Conservation (phyloP, 108 stramenopile species). For the Aurantiochytrium sp. region DNA sequence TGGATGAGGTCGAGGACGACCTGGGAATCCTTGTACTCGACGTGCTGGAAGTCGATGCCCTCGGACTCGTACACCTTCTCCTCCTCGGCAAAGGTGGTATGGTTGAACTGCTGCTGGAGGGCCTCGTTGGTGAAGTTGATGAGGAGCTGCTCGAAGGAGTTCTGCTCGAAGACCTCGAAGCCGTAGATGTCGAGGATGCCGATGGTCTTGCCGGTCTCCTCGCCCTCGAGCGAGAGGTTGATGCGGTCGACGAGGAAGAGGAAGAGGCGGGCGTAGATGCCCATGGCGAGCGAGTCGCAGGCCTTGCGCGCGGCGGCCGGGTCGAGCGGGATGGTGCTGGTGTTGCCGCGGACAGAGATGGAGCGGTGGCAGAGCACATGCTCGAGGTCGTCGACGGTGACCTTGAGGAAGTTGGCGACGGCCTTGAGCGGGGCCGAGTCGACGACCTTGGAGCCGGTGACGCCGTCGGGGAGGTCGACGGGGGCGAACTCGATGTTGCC, state of each 20-base stretch:
- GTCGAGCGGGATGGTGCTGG: constrained; percentile 42
- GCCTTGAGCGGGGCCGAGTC: constrained; percentile 9
- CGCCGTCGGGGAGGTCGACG: neutral
- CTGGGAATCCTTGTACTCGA: constrained; percentile 58
- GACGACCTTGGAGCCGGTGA: neutral
- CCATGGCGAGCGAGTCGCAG: constrained; percentile 52
- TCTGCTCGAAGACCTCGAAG: constrained; percentile 81
- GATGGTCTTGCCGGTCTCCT: constrained; percentile 63
- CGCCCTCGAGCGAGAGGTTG: constrained; percentile 30
- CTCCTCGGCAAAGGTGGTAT: constrained; percentile 48
- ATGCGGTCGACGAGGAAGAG: constrained; percentile 16
- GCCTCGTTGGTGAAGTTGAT: constrained; percentile 63
- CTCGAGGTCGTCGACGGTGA: constrained; percentile 40
- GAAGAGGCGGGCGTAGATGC: constrained; percentile 40
- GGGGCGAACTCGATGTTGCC: constrained; percentile 47
- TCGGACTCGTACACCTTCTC: constrained; percentile 37
- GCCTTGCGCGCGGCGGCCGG: constrained; percentile 53
- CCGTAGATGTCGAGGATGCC: constrained; percentile 95
- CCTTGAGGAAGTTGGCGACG: neutral
- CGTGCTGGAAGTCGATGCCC: constrained; percentile 30
- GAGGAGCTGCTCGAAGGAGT: constrained; percentile 81
- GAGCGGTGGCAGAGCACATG: constrained; percentile 44
- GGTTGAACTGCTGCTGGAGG: constrained; percentile 59
- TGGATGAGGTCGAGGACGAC: constrained; percentile 57
- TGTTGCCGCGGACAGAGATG: constrained; percentile 40